Base-by-base conservation (phyloP, 1,284 basidiomycete genomes). In the Sporisorium iseilematis-ciliati region DNA sequence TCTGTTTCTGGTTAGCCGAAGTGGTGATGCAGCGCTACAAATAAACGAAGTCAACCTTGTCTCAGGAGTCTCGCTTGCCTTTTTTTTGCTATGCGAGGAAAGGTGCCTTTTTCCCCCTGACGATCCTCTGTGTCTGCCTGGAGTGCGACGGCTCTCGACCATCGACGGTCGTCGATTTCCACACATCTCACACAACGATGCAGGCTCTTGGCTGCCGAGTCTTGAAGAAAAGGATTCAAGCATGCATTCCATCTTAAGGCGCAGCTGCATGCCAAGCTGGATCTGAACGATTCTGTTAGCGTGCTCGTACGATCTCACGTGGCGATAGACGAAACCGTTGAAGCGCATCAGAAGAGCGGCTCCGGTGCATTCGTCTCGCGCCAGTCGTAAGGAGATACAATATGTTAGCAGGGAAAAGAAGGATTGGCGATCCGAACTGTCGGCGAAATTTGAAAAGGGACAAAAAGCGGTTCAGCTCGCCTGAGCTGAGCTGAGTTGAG, bases 81-180 rank as follows among this genome's bases (percentile, higher is more conserved):
- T 12, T 20, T 31, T 51, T 25, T 48, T 10, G 35, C 31, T 23
- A 52, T 40, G 50, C 50, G 50, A 52, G 38, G 10, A 7, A 18
- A 52, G 51, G 33, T 40, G 23, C 20, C 35, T 23, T 18, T 18
- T 29, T 38, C 21, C n/a, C 46, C 45, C 56, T 49, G 56, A 49
- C 45, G 56, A 57, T 57, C 56, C 35, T 49, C 11, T n/a, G 16
- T 48, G 45, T 23, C 26, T 48, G 46, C 46, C 10, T n/a, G n/a
- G n/a, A n/a, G 26, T n/a, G 46, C 26, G 14, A 25, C 45, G 25
- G 18, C 18, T 45, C 35, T 21, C 14, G 23, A 46, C 43, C 43
- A 46, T 12, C 35, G 10, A 38, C 12, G 35, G 35, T 38, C 2
- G 35, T 12, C 10, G 35, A 38, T 38, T 35, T 14, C 33, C 33